These are phyloP conservation scores for Cutaneotrichosporon cavernicola DNA, from an alignment of 1,284 basidiomycete species.

Conservation along the genomic window DNA sequence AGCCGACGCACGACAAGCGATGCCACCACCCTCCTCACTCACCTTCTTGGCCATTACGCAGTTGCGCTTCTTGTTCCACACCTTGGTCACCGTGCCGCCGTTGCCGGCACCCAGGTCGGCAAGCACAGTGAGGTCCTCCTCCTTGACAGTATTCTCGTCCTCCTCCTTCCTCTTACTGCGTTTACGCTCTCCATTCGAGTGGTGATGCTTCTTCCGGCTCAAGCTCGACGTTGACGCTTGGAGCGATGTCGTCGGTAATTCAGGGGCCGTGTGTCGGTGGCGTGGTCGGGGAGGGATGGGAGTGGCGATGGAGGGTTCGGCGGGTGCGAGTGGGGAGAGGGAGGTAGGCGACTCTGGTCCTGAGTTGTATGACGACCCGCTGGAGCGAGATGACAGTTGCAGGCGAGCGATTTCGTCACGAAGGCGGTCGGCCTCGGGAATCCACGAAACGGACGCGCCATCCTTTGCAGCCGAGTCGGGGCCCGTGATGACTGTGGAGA, in stretches of 20 bases:
- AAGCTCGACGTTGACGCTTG: constrained; percentile 11
- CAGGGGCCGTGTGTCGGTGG: constrained; percentile 17
- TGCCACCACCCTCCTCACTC: constrained; percentile 30
- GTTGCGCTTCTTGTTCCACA: constrained; percentile 84
- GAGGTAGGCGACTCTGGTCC: constrained; percentile 23
- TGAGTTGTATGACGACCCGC: constrained; percentile 31
- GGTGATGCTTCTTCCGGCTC: constrained; percentile 29
- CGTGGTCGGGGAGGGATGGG: constrained; percentile 20
- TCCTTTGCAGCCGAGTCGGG: constrained; percentile 27
- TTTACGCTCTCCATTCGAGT: constrained; percentile 30
- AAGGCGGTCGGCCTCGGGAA: constrained; percentile 55
- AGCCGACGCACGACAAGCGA: neutral
- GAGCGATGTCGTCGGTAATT: constrained; percentile 10
- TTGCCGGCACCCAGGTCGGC: constrained; percentile 94
- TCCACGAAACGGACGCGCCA: constrained; percentile 30
- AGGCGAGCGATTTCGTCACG: constrained; percentile 49
- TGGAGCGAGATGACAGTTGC: constrained; percentile 65
- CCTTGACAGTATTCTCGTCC: constrained; percentile 70
- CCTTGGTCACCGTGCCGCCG: constrained; percentile 93
- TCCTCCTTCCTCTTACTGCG: constrained; percentile 55
- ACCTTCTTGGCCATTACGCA: constrained; percentile 95
- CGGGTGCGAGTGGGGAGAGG: constrained; percentile 24
- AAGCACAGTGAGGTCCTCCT: constrained; percentile 78
- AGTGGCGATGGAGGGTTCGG: neutral
- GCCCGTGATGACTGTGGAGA: constrained; percentile 16